Conservation (phyloP, 768 basidiomycete genomes). For the Boletus subcaerulescens region DNA sequence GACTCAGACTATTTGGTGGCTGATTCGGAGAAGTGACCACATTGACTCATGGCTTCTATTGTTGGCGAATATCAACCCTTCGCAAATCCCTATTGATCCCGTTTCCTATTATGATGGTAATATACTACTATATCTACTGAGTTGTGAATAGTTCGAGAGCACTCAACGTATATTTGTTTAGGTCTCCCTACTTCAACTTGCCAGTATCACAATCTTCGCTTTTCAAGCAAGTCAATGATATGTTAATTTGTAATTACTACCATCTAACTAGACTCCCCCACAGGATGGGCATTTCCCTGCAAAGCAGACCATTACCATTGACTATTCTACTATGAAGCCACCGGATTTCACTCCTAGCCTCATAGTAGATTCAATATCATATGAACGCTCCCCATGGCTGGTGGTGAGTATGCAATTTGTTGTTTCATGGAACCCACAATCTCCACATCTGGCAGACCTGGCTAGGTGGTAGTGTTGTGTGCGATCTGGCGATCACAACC, state of each 20-base stretch:
- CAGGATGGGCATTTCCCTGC: not conserved
- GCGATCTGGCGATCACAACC: conserved; percentile 18
- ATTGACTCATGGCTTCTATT: conserved; percentile 20
- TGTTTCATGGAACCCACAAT: not conserved
- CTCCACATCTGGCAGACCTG: conserved; percentile 11
- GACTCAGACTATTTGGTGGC: not conserved
- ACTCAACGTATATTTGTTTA: not conserved
- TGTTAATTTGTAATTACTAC: not conserved
- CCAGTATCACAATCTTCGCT: conserved; percentile 10
- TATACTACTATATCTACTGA: not conserved
- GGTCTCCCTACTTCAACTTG: conserved; percentile 23
- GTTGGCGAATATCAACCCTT: conserved; percentile 20
- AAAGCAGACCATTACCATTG: too few species aligned
- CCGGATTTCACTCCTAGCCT: too few species aligned
- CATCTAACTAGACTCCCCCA: not conserved
- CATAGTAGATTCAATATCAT: too few species aligned
- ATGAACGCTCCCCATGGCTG: not conserved
- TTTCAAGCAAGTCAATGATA: not conserved
- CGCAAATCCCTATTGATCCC: not conserved
- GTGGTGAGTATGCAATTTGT: conserved; percentile 4
- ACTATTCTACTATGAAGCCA: too few species aligned
- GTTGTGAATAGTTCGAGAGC: too few species aligned
- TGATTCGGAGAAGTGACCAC: conserved; percentile 10
- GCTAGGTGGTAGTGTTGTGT: conserved; percentile 18
- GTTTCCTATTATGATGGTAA: conserved; percentile 18